A percentile compares a stretch with the other conserved stretches of the same genome.
Conservation (phyloP, 495 filamentous ascomycete species). For the Podospora comata region DNA sequence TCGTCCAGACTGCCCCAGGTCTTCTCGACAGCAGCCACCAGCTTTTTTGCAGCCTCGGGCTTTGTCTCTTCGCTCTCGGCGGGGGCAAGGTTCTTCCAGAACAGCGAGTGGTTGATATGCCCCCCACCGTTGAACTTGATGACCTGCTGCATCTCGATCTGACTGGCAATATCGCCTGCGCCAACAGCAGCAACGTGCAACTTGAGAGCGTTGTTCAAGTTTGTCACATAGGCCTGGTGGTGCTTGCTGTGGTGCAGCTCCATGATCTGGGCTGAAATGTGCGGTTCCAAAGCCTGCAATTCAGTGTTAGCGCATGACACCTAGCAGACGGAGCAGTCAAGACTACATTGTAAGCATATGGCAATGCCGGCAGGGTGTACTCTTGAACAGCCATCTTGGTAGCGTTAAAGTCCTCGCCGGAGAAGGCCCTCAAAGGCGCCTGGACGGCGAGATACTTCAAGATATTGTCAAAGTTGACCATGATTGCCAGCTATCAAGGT, state of each 20-base stretch:
- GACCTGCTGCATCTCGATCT: slow-evolving; percentile 70
- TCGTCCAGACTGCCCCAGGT: slow-evolving; percentile 63
- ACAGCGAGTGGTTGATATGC: slow-evolving; percentile 87
- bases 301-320: neutral
- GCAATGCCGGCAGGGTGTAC: slow-evolving; percentile 41
- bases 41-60: slow-evolving; percentile 54
- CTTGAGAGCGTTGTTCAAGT: slow-evolving; percentile 60
- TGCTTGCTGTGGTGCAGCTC: slow-evolving; percentile 75
- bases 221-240: slow-evolving; percentile 70
- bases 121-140: slow-evolving; percentile 93
- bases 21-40: slow-evolving; percentile 61
- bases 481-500: slow-evolving; percentile 5
- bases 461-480: slow-evolving; percentile 34
- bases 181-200: slow-evolving; percentile 50
- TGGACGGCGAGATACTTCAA: slow-evolving; percentile 32
- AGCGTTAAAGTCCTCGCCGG: slow-evolving; percentile 24
- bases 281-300: slow-evolving; percentile 73
- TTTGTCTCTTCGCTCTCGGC: slow-evolving; percentile 62
- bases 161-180: slow-evolving; percentile 50
- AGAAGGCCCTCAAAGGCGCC: slow-evolving; percentile 24
- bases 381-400: slow-evolving; percentile 33
- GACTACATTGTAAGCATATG: slow-evolving; percentile 47
- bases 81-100: slow-evolving; percentile 90
- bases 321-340: neutral
- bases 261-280: slow-evolving; percentile 93